phyloP scores from a whole-genome alignment of 306 rosid species.

The Pterocarpus macrocarpus region DNA sequence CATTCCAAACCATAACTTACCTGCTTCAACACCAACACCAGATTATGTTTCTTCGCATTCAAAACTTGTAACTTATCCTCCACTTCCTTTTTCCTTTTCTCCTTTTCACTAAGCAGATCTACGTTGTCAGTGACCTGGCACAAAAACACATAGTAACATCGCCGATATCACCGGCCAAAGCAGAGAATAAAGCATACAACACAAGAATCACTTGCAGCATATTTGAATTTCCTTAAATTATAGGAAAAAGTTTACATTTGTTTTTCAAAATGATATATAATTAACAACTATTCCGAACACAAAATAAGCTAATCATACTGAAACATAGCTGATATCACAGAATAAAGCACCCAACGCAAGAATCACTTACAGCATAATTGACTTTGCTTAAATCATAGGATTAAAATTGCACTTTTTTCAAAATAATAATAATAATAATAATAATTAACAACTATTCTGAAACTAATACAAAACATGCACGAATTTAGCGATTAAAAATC shows the following conservation, averaged over 20 bases:
- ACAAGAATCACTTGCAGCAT: neutral
- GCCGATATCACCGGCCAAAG: neutral
- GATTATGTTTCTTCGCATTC: constrained; percentile 82
- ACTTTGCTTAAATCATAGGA: neutral
- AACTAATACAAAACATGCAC: too few species aligned
- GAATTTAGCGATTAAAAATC: neutral
- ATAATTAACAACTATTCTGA: neutral
- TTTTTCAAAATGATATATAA: neutral
- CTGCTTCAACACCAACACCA: constrained; percentile 91
- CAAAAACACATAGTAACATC: neutral
- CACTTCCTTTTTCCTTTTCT: constrained; percentile 78
- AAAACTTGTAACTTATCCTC: constrained; percentile 78
- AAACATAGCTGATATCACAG: neutral
- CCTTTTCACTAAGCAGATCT: constrained; percentile 56
- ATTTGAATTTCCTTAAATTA: neutral
- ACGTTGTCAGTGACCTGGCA: constrained; percentile 57
- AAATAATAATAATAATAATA: neutral
- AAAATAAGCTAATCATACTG: neutral
- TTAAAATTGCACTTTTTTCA: neutral
- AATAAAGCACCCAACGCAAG: constrained; percentile 10
- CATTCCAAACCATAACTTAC: constrained; percentile 50
- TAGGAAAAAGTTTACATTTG: neutral
- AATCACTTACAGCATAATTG: constrained; percentile 1
- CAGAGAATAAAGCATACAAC: neutral
- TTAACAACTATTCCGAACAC: neutral